Base-by-base conservation (phyloP, 2,329 filamentous ascomycete genomes). In the Monosporascus cannonballus region DNA sequence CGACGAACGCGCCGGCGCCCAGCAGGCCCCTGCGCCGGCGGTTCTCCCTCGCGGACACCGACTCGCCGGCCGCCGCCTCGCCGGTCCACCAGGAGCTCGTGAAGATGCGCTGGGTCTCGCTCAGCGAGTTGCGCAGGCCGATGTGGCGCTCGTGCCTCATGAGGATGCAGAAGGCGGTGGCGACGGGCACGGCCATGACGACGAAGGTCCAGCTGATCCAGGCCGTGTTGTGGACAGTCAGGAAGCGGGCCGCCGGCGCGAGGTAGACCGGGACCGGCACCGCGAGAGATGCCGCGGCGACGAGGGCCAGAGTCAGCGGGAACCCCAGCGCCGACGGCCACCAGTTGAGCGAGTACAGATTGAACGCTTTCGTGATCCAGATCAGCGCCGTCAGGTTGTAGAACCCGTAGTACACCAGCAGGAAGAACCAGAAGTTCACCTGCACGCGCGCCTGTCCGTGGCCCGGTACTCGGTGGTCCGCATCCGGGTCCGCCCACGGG, bases 281-380 rank as follows among this genome's bases (percentile, higher is more conserved):
- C 17, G 76, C 73, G 47, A 86, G 72, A 11, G 83, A 85, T n/a
- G 85, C 59, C 15, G 80, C 69, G 46, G 80, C 82, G 55, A 87
- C 84, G 41, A 83, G 68, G 4, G 78, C 77, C 49, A 86, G 74
- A 17, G 84, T 87, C n/a, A 82, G 59, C 0, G 83, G 81, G 56
- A 87, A 86, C 1, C 84, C 84, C 6, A 87, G 71, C 6, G 77
- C 77, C 52, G 80, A 73, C 7, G 84, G 84, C 84, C 84, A 87
- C 84, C 84, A 87, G 69, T 87, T 87, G 52, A 87, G 72, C 56
- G 79, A 83, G 72, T 87, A 87, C 22, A 87, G 74, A 61, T 87
- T 87, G 67, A 87, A 87, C 5, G 87, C 77, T 63, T 86, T 87
- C 47, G 84, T 87, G 64, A 87, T 86, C 83, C 84, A 87, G 55